Percentiles rank a stretch among this genome's conserved stretches.
Evolutionary conservation across 805 yeast species (phyloP).

Genomic region (Metschnikowia cubensis): DNA sequence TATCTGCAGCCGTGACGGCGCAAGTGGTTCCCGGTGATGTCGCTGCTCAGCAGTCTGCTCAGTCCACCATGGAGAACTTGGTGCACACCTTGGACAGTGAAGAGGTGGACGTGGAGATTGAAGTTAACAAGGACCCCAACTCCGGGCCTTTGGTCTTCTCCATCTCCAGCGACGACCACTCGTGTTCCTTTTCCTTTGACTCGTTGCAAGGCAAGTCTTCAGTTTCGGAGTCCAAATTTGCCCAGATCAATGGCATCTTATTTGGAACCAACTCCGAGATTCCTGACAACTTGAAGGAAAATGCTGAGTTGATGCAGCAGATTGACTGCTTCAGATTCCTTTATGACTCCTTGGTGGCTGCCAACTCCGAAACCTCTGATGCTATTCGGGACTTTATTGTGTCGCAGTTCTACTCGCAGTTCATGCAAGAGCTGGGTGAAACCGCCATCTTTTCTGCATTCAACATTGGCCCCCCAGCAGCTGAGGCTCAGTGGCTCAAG

Average conservation of each 20-base stretch:
- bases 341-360: conserved; percentile 1
- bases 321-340: conserved; percentile 4
- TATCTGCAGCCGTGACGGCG: not conserved
- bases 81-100: not conserved
- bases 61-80: not conserved
- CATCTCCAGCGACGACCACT: conserved; percentile 2
- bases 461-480: not conserved
- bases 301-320: conserved; percentile 3
- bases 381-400: conserved; percentile 3
- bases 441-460: not conserved
- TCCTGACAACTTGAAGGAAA: not conserved
- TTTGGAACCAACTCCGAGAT: conserved; percentile 2
- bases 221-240: conserved; percentile 2
- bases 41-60: not conserved
- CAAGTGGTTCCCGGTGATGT: not conserved
- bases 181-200: conserved; percentile 4
- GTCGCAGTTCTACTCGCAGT: conserved; percentile 4
- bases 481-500: not conserved
- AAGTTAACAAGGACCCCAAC: not conserved
- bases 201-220: not conserved
- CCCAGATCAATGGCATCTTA: conserved; percentile 3
- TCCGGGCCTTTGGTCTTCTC: conserved; percentile 3
- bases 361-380: conserved; percentile 2
- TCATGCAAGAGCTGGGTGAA: not conserved
- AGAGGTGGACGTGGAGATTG: not conserved